Base-by-base conservation (phyloP, 257 asterid species). In the Vinca minor region DNA sequence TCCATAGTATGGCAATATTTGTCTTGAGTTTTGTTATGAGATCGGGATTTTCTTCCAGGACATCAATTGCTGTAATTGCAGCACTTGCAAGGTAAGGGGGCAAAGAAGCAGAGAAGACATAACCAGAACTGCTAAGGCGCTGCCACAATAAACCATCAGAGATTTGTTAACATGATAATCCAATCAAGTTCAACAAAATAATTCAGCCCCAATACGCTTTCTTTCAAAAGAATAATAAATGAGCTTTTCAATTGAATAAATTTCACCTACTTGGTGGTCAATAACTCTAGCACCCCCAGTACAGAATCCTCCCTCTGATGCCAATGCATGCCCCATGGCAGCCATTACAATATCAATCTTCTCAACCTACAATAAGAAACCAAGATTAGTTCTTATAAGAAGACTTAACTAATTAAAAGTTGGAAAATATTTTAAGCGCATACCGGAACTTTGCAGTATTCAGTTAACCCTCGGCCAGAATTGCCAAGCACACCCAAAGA, bases 271-370 rank as follows among this genome's bases (percentile, higher is more conserved):
- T 82, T 92, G 98, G 71, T 92, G 98, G 52, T 92, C 98, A 52
- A 87, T 78, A 71, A 89, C 96, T 79, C 98, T 77, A 47, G 86
- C 72, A 78, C 89, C 89, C 60, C 98, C 98, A 15, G 96, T 85
- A 80, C 98, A 92, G 77, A 92, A 89, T 62, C 98, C 98, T 74
- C 98, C 98, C 77, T 92, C 98, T 20, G 96, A 78, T 65, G 98
- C 98, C 79, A 92, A 79, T 14, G 96, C 93, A 69, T 89, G 89
- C 36, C 98, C 98, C 98, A 92, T 92, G 36, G 91, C 94, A 72
- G 98, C 96, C 49, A 95, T 81, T 45, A 89, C 70, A 50, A 92
- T 89, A 77, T 92, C 98, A 45, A 92, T 88, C 80, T 89, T 87
- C 71, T 89, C 96, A 65, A 89, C 73, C 98, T 91, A 66, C 63